These are phyloP conservation scores for Agrostemma githago DNA, from an alignment of 148 eudicot genomes.

Conservation along the genomic window DNA sequence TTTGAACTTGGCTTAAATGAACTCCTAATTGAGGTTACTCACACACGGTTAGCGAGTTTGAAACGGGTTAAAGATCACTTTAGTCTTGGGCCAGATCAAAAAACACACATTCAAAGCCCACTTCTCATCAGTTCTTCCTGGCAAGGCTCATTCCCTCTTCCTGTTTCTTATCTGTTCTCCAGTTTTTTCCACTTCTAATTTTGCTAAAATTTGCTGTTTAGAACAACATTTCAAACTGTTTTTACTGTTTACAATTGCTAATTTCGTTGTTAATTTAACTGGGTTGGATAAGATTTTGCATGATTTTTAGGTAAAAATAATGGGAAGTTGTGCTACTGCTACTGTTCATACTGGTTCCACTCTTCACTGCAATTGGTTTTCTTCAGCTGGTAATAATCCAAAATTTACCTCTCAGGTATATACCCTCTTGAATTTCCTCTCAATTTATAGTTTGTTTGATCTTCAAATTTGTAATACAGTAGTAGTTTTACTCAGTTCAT, in stretches of 20 bases:
- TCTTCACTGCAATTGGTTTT: constrained; percentile 16
- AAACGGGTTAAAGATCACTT: too few relatives aligned
- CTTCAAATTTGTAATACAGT: background rate
- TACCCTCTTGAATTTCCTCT: background rate
- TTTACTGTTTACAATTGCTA: background rate
- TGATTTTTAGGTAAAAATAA: constrained; percentile 8
- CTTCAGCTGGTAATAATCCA: constrained; percentile 6
- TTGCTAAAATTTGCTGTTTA: background rate
- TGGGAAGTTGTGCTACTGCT: constrained; percentile 24
- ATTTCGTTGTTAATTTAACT: background rate
- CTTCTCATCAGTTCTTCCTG: background rate
- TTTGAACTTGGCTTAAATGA: too few relatives aligned
- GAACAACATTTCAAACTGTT: background rate
- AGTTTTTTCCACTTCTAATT: background rate
- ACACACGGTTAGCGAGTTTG: too few relatives aligned
- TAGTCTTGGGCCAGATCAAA: too few relatives aligned
- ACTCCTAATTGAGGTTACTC: too few relatives aligned
- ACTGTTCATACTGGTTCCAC: constrained; percentile 20
- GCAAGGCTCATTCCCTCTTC: background rate
- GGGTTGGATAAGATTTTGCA: constrained; percentile 8
- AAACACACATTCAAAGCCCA: background rate
- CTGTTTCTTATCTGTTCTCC: background rate
- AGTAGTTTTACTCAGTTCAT: background rate
- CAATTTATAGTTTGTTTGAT: background rate
- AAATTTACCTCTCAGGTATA: constrained; percentile 23